Evolutionary conservation across 1,284 basidiomycete genomes (phyloP).

Genomic region (Trichosporon ovoides): DNA sequence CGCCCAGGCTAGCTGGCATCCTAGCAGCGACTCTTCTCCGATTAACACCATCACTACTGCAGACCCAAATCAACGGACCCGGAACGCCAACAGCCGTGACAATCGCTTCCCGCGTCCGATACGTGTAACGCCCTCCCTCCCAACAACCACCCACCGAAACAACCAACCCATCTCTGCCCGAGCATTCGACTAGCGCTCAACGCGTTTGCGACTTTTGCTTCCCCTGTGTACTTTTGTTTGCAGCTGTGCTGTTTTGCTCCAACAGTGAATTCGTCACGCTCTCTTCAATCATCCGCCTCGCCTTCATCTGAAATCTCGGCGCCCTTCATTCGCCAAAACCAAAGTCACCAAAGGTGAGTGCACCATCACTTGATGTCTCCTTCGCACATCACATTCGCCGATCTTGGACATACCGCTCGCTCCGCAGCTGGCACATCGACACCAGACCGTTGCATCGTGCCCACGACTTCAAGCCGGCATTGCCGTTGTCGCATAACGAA

Average conservation of each 20-base stretch:
- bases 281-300: background rate
- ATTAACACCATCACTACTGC: background rate
- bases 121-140: constrained; percentile 3
- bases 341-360: constrained; percentile 2
- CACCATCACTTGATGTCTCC: constrained; percentile 1
- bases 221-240: background rate
- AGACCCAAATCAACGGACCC: background rate
- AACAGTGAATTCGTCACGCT: background rate
- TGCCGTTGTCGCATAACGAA: background rate
- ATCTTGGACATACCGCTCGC: background rate
- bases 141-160: background rate
- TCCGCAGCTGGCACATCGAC: background rate
- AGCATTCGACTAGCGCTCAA: too few species aligned
- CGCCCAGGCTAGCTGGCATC: constrained; percentile 3
- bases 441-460: background rate
- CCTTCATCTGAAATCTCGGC: background rate
- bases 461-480: background rate
- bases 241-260: constrained; percentile 3
- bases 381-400: background rate
- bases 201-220: too few species aligned
- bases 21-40: background rate
- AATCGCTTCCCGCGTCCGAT: background rate
- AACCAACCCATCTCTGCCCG: too few species aligned
- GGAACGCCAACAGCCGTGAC: background rate
- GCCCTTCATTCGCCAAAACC: background rate